Conservation (phyloP, 768 basidiomycete species). For the Stropharia rugosoannulata region DNA sequence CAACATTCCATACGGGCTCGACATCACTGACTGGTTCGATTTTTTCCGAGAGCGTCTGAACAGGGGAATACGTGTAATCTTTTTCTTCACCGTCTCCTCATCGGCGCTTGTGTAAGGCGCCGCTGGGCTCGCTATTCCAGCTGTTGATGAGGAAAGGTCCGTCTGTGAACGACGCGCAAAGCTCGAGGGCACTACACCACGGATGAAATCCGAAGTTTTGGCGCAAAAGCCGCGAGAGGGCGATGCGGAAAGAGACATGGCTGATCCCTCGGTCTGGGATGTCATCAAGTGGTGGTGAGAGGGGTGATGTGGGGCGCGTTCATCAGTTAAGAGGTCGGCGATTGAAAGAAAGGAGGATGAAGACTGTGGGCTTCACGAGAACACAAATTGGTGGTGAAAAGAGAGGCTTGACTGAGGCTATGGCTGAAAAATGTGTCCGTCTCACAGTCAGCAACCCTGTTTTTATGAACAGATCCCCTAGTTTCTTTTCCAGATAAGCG, state of each 20-base stretch:
- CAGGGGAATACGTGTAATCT: constrained; percentile 54
- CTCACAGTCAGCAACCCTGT: constrained; percentile 19
- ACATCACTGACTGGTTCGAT: constrained; percentile 38
- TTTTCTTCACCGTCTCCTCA: constrained; percentile 32
- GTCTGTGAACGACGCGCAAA: constrained; percentile 15
- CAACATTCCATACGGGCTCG: constrained; percentile 26
- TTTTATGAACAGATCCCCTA: constrained; percentile 10
- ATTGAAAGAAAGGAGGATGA: constrained; percentile 12
- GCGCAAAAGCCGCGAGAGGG: constrained; percentile 49
- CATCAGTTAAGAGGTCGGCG: constrained; percentile 31
- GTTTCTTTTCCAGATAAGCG: constrained; percentile 22
- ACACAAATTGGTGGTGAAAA: constrained; percentile 3
- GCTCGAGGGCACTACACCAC: constrained; percentile 33
- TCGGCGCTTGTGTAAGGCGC: constrained; percentile 21
- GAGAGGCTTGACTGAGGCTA: constrained; percentile 3
- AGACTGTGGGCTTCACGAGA: constrained; percentile 16
- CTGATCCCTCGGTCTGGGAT: constrained; percentile 13
- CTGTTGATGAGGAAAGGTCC: constrained; percentile 10
- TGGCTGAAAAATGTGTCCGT: constrained; percentile 21
- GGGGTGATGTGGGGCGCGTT: constrained; percentile 19
- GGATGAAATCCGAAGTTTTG: constrained; percentile 61
- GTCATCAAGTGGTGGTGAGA: constrained; percentile 7
- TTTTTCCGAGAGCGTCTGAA: constrained; percentile 50
- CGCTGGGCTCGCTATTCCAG: constrained; percentile 15
- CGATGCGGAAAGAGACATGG: constrained; percentile 40